Conservation (phyloP, 352 stramenopile genomes). For the Thalassiosira mediterranea region DNA sequence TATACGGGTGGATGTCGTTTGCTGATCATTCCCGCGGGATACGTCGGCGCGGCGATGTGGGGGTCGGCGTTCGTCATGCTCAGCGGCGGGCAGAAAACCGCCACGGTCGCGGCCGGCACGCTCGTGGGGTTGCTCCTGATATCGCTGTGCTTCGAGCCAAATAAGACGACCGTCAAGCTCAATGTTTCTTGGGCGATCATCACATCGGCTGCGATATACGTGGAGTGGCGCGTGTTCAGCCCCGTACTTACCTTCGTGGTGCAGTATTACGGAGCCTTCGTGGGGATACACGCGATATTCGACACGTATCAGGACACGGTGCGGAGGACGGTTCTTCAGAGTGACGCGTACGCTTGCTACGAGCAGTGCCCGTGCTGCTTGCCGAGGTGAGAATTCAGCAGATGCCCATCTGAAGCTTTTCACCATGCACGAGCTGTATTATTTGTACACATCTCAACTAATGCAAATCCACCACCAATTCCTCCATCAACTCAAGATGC, state of each 20-base stretch:
- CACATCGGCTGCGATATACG: conserved; percentile 58
- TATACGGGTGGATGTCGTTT: conserved; percentile 69
- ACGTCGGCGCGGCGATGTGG: conserved; percentile 79
- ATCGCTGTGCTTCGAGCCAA: conserved; percentile 72
- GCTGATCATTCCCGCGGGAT: conserved; percentile 80
- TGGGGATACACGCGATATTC: conserved; percentile 68
- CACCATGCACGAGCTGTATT: too few relatives aligned
- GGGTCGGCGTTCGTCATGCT: conserved; percentile 76
- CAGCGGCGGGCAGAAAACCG: conserved; percentile 58
- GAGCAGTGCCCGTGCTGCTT: conserved; percentile 58
- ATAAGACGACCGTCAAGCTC: conserved; percentile 65
- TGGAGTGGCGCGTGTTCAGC: conserved; percentile 71
- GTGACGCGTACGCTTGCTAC: conserved; percentile 68
- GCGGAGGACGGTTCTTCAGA: conserved; percentile 40
- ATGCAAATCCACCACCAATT: too few relatives aligned
- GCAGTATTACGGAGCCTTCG: conserved; percentile 76
- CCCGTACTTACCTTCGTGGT: conserved; percentile 73
- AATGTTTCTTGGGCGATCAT: conserved; percentile 67
- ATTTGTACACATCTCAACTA: too few relatives aligned
- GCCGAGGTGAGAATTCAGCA: too few relatives aligned
- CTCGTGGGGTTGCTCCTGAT: conserved; percentile 65
- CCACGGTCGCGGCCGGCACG: conserved; percentile 46
- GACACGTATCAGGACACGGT: conserved; percentile 81
- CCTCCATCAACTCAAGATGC: too few relatives aligned
- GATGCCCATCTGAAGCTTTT: too few relatives aligned